Base-by-base conservation (phyloP, 139 green algal genomes). In the Nannochloris sp. region DNA sequence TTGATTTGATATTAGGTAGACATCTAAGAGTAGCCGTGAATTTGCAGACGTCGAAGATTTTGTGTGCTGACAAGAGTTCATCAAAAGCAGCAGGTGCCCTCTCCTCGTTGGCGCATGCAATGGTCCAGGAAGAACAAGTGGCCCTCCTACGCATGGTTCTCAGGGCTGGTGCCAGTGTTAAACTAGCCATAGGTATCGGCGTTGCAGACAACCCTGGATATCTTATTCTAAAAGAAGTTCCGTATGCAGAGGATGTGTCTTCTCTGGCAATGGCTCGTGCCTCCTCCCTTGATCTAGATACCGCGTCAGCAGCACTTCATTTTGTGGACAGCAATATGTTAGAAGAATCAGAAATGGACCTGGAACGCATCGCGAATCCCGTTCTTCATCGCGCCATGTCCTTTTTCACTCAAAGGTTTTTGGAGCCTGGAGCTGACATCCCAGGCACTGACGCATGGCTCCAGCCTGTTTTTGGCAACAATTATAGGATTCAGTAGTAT, bases 11-110 rank as follows among this genome's bases (percentile, higher is more conserved):
- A 10, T 21, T 29, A 29, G 27, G 27, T 29, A 29, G 4, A 29
- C 4, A 29, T 29, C 4, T 29, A 29, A 29, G 0, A 29, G 27
- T 5, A 5, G 27, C 4, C 3, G 27, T 29, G 27, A 29, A 29
- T 29, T 12, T 60, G 48, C n/a, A 53, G 46, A 21, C 18, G 4
- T 53, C 46, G 11, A 53, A 44, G 19, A 58, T 67, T 10, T 43
- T 69, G 50, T 23, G 70, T 44, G 62, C 69, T 10, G 61, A 75
- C 40, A 75, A 75, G 40, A 61, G n/a, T 18, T 4, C 21, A 6
- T 11, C 14, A 14, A 19, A 14, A 18, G 36, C 29, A 14, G 10
- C 9, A 9, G 53, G 43, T 27, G 62, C 69, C 12, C 24, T 75
- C 29, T 44, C 27, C 5, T 62, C 69, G 5, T 60, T 75, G 40